Evolutionary conservation across 306 rosid species (phyloP), one percentile per base, ranked within the genome.

Genomic region (Quercus wislizeni): DNA sequence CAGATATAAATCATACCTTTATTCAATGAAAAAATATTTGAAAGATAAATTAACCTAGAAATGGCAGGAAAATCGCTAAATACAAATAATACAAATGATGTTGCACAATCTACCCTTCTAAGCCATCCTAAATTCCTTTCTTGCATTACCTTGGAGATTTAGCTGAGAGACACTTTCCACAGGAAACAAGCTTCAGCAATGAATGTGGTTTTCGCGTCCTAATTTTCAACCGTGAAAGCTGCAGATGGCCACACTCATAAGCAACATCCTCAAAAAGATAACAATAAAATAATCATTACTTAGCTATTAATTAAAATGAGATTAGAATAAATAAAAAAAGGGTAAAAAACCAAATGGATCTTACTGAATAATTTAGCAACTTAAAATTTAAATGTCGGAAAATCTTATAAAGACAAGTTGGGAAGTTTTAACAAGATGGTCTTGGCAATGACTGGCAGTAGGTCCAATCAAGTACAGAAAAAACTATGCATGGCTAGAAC

Each of bases 151-250:
- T 90, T 38, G 97, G 93, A 69, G 97, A 93, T 83, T 88, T 91
- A 73, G 92, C 62, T 38, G 89, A 74, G 55, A 93, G 91, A 85
- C 98, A 93, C 74, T 75, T 91, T 75, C 99, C 99, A 65, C 99
- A 96, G 25, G 97, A 85, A 17, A 96, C 93, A 68, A 96, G 89
- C 74, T 93, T 90, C 88, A 93, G 87, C 88, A 96, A 79, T 3
- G 98, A 83, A 65, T 70, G 93, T 43, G 98, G 84, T 82, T 78
- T 90, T 57, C 92, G 84, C 28, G 86, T 77, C 80, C 90, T 87
- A 46, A 88, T 82, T 83, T 85, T 93, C 89, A 90, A 89, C 56
- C 96, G 93, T 9, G 99, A 96, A 79, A 93, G 94, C 99, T 96
- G 99, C 90, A 84, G 73, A 80, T 65, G 27, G 64, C 78, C 28